These are phyloP conservation scores for Venturia aucupariae DNA, from an alignment of 2,329 filamentous ascomycete genomes.

Conservation along the genomic window DNA sequence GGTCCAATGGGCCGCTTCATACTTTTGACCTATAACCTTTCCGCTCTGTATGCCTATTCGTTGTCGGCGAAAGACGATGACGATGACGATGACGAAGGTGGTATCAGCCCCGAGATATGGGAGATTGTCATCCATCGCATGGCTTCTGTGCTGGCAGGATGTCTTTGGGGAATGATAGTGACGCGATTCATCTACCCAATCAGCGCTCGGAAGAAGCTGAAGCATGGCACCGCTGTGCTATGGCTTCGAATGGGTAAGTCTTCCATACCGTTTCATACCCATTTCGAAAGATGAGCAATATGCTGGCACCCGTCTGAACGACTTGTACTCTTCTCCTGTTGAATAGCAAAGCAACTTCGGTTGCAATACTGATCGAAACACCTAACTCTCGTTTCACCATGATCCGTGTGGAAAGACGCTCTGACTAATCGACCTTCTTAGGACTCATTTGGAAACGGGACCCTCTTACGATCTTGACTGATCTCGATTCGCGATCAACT, in stretches of 20 bases:
- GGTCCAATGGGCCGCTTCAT: constrained; percentile 90
- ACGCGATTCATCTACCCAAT: constrained; percentile 91
- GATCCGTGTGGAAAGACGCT: not conserved
- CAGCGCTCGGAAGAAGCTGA: constrained; percentile 77
- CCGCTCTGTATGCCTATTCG: constrained; percentile 87
- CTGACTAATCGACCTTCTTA: constrained; percentile 3
- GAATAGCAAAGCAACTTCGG: constrained; percentile 44
- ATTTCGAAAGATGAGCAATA: constrained; percentile 46
- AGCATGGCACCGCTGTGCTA: constrained; percentile 79
- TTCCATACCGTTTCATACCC: not conserved
- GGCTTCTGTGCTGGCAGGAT: constrained; percentile 74
- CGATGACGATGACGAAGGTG: constrained; percentile 79
- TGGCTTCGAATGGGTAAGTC: constrained; percentile 67
- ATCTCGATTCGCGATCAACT: constrained; percentile 33
- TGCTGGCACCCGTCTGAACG: constrained; percentile 61
- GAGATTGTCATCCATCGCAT: constrained; percentile 85
- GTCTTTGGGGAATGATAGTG: constrained; percentile 84
- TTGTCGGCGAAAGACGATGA: constrained; percentile 70
- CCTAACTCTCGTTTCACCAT: not conserved
- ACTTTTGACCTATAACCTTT: constrained; percentile 91
- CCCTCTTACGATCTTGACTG: constrained; percentile 62
- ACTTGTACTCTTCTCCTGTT: constrained; percentile 55
- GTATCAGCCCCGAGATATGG: constrained; percentile 70
- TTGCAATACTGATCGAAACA: constrained; percentile 7
- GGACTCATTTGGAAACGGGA: constrained; percentile 94